Conservation (phyloP, 2,329 filamentous ascomycete genomes). For the Geoglossum cookeanum region DNA sequence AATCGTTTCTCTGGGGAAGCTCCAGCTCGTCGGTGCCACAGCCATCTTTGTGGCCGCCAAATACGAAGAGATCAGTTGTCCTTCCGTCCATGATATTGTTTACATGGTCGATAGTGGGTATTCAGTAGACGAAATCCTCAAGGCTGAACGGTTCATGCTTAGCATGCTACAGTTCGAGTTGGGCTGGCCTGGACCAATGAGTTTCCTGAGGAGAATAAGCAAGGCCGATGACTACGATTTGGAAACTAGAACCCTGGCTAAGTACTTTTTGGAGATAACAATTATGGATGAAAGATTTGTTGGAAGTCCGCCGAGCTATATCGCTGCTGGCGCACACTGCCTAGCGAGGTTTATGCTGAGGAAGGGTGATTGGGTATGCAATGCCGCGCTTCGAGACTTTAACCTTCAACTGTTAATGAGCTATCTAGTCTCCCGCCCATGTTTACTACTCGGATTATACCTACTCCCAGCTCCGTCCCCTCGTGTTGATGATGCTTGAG, state of each 20-base stretch:
- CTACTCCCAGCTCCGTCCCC: conserved; percentile 57
- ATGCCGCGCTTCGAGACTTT: conserved; percentile 5
- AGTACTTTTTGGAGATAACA: conserved; percentile 93
- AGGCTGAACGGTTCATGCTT: conserved; percentile 96
- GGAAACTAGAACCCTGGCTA: conserved; percentile 84
- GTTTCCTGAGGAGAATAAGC: conserved; percentile 88
- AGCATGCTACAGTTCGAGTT: conserved; percentile 91
- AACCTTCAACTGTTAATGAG: conserved; percentile 18
- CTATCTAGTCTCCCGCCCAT: conserved; percentile 51
- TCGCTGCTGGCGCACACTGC: conserved; percentile 83
- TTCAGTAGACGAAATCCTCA: conserved; percentile 76
- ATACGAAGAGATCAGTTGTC: conserved; percentile 97
- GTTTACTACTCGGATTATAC: conserved; percentile 92
- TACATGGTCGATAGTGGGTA: conserved; percentile 97
- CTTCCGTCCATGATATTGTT: conserved; percentile 83
- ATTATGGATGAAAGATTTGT: conserved; percentile 98
- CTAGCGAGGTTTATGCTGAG: conserved; percentile 71
- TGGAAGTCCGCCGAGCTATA: conserved; percentile 71
- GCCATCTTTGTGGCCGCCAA: conserved; percentile 93
- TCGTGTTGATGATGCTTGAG: conserved; percentile 63
- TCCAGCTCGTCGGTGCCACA: conserved; percentile 90
- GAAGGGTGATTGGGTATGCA: conserved; percentile 82
- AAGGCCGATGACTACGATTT: conserved; percentile 96
- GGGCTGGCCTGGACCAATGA: conserved; percentile 98
- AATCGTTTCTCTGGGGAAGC: conserved; percentile 81